These are phyloP conservation scores for Carallia pectinifolia DNA, from an alignment of 345 rosid genomes.

Conservation along the genomic window DNA sequence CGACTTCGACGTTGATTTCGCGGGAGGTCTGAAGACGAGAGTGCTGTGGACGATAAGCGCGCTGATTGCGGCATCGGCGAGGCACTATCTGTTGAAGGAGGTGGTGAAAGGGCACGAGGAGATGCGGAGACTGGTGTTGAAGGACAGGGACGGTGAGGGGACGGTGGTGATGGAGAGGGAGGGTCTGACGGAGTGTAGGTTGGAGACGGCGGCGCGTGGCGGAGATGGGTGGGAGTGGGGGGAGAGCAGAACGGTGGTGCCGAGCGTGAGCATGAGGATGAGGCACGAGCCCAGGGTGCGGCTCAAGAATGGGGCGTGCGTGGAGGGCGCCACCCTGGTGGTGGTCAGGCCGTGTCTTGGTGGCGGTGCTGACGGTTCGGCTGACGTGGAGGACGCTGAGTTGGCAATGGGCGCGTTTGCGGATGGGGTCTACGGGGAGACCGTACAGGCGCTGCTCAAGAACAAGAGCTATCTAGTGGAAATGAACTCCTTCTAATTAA, in stretches of 20 bases:
- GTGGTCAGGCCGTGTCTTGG: conserved; percentile 35
- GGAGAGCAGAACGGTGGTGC: conserved; percentile 32
- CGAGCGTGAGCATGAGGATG: conserved; percentile 52
- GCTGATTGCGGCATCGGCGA: conserved; percentile 45
- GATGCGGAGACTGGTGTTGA: conserved; percentile 33
- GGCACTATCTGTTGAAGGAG: conserved; percentile 37
- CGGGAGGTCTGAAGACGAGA: conserved; percentile 39
- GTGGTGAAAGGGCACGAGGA: conserved; percentile 33
- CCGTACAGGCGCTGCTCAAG: conserved; percentile 33
- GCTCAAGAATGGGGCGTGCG: conserved; percentile 21
- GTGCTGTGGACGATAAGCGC: conserved; percentile 57
- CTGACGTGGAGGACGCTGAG: conserved; percentile 38
- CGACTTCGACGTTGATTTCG: conserved; percentile 21
- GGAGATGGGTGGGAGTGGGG: conserved; percentile 12
- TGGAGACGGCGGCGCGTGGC: conserved; percentile 8
- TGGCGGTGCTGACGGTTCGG: neutral
- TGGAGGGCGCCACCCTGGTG: conserved; percentile 42
- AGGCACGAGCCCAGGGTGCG: conserved; percentile 32
- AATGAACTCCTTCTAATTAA: conserved; percentile 44
- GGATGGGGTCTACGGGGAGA: conserved; percentile 30
- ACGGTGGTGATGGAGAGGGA: conserved; percentile 38
- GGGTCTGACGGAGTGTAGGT: conserved; percentile 42
- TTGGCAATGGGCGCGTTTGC: conserved; percentile 45
- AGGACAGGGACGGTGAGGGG: conserved; percentile 45
- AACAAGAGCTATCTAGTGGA: conserved; percentile 37